Base-by-base conservation (phyloP, 345 rosid species). In the Lumnitzera littorea region DNA sequence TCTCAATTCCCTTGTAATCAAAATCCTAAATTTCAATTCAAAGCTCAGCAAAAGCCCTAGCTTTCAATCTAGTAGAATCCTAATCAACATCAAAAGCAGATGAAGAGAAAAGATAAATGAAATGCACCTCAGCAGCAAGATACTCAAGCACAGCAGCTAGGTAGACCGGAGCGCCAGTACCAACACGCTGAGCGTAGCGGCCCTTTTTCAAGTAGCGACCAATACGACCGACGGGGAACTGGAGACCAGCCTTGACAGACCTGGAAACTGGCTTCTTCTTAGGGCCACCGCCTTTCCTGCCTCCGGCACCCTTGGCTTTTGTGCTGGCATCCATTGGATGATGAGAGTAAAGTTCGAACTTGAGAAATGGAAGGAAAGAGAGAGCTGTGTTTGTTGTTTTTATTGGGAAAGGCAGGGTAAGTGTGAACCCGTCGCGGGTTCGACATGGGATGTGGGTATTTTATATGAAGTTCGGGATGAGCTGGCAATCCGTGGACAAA, bases 111-210 rank as follows among this genome's bases (percentile, higher is more conserved):
- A 53, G 56, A 23, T 9, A 53, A 15, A 53, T 12, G 29, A 13
- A 53, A 53, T 25, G 31, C 60, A 76, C 80, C 68, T 76, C 76
- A 20, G 76, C 80, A 0, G 76, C 80, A 25, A 76, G 74, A 46
- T 76, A 76, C 74, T 76, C 80, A 15, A 76, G 80, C 48, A 71
- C 80, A 2, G 80, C 80, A 5, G 76, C 80, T 2, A 76, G 68
- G 60, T 76, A 76, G 17, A 76, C 80, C 5, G 80, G 76, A 47
- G 80, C 80, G 1, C 76, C 76, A 41, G 58, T 24, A 12, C 80
- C 80, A 13, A 76, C 67, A 11, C 76, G 76, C 65, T 71, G 74
- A 46, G 80, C 56, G 50, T 76, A 76, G 5, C 76, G 65, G 3
- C 80, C 80, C 60, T 76, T 76, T 76, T 76, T 76, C 74, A 76